Conservation (phyloP, 495 filamentous ascomycete genomes). For the Cercophora sp. region DNA sequence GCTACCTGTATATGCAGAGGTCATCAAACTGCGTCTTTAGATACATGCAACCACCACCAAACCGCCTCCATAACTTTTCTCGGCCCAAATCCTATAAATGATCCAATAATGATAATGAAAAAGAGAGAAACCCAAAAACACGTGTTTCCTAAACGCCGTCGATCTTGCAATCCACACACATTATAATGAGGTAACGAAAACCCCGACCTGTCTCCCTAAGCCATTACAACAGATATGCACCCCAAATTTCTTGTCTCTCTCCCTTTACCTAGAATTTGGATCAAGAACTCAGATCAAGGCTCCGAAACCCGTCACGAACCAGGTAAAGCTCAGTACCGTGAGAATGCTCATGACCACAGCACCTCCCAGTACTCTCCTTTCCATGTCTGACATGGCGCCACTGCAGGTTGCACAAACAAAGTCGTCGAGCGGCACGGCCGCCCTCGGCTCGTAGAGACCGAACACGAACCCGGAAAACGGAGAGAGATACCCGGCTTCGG, state of each 20-base stretch:
- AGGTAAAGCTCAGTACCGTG: slow-evolving; percentile 80
- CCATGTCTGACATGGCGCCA: slow-evolving; percentile 59
- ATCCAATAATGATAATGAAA: not conserved
- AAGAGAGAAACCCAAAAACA: not conserved
- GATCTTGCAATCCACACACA: not conserved
- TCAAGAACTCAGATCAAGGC: slow-evolving; percentile 37
- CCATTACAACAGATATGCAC: slow-evolving; percentile 14
- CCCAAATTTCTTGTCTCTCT: not conserved
- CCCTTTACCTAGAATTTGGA: too few species aligned
- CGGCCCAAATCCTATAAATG: not conserved
- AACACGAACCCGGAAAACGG: slow-evolving; percentile 63
- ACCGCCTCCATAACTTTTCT: not conserved
- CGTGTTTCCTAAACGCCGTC: not conserved
- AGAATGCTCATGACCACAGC: slow-evolving; percentile 69
- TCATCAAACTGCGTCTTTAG: slow-evolving; percentile 11
- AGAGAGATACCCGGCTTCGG: slow-evolving; percentile 69
- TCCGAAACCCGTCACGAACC: slow-evolving; percentile 73
- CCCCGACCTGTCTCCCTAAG: not conserved
- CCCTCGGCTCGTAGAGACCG: slow-evolving; percentile 72
- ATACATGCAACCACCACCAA: slow-evolving; percentile 13
- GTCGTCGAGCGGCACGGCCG: slow-evolving; percentile 58
- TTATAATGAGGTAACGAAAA: not conserved
- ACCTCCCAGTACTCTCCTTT: slow-evolving; percentile 65
- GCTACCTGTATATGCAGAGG: slow-evolving; percentile 28
- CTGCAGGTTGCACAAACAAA: slow-evolving; percentile 67